Conservation (phyloP, 2,329 filamentous ascomycete species). For the Chaetomium strumarium region DNA sequence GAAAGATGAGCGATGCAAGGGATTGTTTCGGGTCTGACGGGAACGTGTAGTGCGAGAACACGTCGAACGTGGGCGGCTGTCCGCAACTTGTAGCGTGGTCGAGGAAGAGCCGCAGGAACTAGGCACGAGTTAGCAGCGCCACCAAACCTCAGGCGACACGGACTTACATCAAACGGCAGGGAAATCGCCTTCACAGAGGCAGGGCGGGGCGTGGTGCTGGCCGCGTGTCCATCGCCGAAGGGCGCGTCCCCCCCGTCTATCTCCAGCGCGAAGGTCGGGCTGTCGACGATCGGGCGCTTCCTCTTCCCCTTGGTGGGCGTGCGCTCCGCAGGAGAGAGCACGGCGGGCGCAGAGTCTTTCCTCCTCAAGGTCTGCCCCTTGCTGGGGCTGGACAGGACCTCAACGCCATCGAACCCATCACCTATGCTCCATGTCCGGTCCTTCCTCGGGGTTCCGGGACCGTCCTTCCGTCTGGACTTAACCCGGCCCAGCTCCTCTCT, state of each 20-base stretch:
- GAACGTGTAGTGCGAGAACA: constrained; percentile 57
- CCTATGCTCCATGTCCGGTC: constrained; percentile 54
- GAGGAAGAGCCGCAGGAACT: constrained; percentile 59
- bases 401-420: constrained; percentile 72
- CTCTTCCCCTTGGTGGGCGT: constrained; percentile 65
- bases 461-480: constrained; percentile 39
- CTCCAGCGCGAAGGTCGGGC: constrained; percentile 58
- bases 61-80: constrained; percentile 60
- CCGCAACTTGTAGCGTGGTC: constrained; percentile 53
- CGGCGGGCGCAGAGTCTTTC: constrained; percentile 39
- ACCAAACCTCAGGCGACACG: too few relatives aligned
- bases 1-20: constrained; percentile 61
- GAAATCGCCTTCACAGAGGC: constrained; percentile 8
- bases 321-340: constrained; percentile 42
- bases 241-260: constrained; percentile 34
- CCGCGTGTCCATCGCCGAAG: constrained; percentile 29
- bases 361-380: constrained; percentile 39
- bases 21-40: constrained; percentile 57
- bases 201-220: constrained; percentile 9
- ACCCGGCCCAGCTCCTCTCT: constrained; percentile 51
- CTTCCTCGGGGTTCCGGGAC: constrained; percentile 52
- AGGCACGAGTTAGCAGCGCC: constrained; percentile 20
- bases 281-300: constrained; percentile 60
- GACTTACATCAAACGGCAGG: constrained; percentile 40
- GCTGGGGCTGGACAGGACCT: constrained; percentile 48